Evolutionary conservation across 345 rosid genomes (phyloP).

Genomic region (Pugionium cornutum): DNA sequence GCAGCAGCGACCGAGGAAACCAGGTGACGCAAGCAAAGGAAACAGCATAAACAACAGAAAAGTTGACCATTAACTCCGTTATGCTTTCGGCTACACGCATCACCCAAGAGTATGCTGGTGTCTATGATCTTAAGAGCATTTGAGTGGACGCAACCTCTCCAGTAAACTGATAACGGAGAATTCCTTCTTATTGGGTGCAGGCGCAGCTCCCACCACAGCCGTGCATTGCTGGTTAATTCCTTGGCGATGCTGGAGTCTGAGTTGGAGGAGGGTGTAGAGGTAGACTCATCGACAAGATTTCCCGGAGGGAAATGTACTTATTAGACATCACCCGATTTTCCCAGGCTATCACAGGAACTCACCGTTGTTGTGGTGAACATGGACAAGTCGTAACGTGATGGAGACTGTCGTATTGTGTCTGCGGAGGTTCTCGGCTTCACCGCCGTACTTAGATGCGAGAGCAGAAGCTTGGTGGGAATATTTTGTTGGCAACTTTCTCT

Average conservation of each 20-base stretch:
- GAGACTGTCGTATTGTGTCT: constrained; percentile 20
- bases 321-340: background rate
- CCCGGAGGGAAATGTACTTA: constrained; percentile 17
- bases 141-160: constrained; percentile 10
- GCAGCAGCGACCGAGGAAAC: constrained; percentile 15
- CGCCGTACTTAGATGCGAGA: constrained; percentile 22
- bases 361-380: constrained; percentile 28
- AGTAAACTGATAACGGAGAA: constrained; percentile 12
- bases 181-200: background rate
- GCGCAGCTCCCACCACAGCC: constrained; percentile 17
- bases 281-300: background rate
- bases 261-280: background rate
- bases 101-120: too few species aligned
- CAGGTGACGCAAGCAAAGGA: background rate
- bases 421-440: background rate
- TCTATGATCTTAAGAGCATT: constrained; percentile 13
- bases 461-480: constrained; percentile 42
- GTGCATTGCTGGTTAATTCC: constrained; percentile 19
- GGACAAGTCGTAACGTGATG: constrained; percentile 28
- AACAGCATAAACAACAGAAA: too few species aligned
- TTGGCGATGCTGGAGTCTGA: constrained; percentile 37
- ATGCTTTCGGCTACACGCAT: too few species aligned
- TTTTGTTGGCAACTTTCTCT: constrained; percentile 33
- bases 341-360: constrained; percentile 1
- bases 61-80: too few species aligned